Conservation (phyloP, 2,329 filamentous ascomycete species). For the Aspergillus transmontanensis region DNA sequence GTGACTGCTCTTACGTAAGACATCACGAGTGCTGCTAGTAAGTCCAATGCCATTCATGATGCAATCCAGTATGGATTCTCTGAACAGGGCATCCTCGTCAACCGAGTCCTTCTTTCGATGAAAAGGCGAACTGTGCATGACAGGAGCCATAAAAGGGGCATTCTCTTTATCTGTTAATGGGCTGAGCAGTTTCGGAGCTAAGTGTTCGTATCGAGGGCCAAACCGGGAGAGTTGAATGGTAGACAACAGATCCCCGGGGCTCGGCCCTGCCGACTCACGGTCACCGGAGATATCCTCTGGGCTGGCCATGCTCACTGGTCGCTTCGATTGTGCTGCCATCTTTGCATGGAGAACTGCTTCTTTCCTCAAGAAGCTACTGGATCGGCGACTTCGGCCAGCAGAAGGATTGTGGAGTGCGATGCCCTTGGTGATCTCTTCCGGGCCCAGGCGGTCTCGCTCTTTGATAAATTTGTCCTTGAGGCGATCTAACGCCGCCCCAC, state of each 20-base stretch:
- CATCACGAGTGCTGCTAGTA: constrained; percentile 64
- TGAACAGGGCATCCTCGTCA: constrained; percentile 86
- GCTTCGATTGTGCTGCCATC: constrained; percentile 47
- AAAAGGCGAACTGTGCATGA: constrained; percentile 39
- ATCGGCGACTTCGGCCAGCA: constrained; percentile 66
- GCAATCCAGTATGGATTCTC: constrained; percentile 87
- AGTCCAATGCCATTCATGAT: constrained; percentile 94
- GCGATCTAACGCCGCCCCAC: constrained; percentile 77
- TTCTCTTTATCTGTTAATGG: constrained; percentile 50
- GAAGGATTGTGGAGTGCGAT: constrained; percentile 89
- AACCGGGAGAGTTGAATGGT: constrained; percentile 72
- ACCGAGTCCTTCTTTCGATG: constrained; percentile 74
- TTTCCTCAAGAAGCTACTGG: constrained; percentile 74
- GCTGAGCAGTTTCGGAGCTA: constrained; percentile 33
- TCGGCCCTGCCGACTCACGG: constrained; percentile 52
- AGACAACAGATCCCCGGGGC: constrained; percentile 76
- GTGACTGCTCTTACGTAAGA: constrained; percentile 61
- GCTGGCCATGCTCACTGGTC: constrained; percentile 22
- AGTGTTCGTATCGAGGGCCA: constrained; percentile 52
- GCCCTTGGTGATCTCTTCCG: constrained; percentile 83
- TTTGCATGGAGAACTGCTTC: constrained; percentile 75
- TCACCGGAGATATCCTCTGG: constrained; percentile 28
- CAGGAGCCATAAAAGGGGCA: constrained; percentile 37
- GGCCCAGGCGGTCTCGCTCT: constrained; percentile 78
- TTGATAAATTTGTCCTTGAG: constrained; percentile 90